Base-by-base conservation (phyloP, 768 basidiomycete species). In the Scleroderma citrinum region DNA sequence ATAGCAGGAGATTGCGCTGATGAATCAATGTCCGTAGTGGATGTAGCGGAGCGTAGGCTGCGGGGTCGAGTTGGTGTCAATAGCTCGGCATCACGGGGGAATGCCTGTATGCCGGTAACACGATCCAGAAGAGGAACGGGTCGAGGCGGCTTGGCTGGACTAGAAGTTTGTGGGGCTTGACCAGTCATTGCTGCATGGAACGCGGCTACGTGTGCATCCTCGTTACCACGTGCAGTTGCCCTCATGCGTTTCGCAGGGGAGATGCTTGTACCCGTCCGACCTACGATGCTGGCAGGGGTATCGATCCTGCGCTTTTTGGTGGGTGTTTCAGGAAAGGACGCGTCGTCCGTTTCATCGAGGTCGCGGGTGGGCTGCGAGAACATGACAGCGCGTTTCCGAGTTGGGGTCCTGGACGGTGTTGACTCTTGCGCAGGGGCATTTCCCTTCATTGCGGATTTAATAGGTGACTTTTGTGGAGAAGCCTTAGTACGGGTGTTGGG, bases 301-400 rank as follows among this genome's bases (percentile, higher is more conserved):
- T 65, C 65, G 3, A 64, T 41, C 46, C 66, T 73, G 32, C 65
- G 65, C 55, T 63, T 73, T 52, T 77, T 76, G 30, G 65, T 69
- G 0, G 76, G 76, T 5, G 76, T 71, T 44, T 67, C 63, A 5
- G 72, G 71, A 47, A 71, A 47, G 50, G 65, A 23, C 23, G 64
- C 35, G 19, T 62, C 14, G 46, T 69, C 38, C 5, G 4, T 8
- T 65, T 43, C 24, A 2, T 31, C 53, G n/a, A n/a, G n/a, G 44
- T 58, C 41, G 7, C 50, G 39, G 17, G 56, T 56, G 8, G 41
- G 17, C 12, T 26, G 47, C 3, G 50, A 47, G 11, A 63, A 60
- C 3, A 44, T 44, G 3, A 65, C 54, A 1, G 35, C 34, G 7
- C 69, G 72, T 58, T 76, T 78, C 51, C 66, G 68, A 3, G 74